Percentiles rank a stretch among this genome's conserved stretches.
Conservation (phyloP, 1,284 basidiomycete species). For the Marasmius fiardii region DNA sequence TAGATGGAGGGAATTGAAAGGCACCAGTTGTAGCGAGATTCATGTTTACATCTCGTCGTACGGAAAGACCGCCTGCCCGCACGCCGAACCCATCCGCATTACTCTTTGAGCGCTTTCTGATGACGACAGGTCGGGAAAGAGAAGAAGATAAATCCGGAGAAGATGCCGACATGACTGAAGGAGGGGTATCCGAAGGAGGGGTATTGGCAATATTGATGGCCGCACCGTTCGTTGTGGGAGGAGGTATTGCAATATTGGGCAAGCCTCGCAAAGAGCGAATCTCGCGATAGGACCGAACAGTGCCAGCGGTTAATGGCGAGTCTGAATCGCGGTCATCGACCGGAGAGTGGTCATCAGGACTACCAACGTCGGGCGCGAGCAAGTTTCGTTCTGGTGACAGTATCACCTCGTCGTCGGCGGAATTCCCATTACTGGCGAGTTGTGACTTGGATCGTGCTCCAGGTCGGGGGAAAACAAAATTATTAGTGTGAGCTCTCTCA, state of each 20-base stretch:
- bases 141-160: conserved; percentile 21
- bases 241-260: conserved; percentile 39
- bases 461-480: conserved; percentile 53
- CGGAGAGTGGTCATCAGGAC: conserved; percentile 4
- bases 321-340: conserved; percentile 9
- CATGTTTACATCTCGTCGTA: conserved; percentile 29
- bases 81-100: conserved; percentile 29
- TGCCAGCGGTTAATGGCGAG: conserved; percentile 7
- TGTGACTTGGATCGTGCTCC: conserved; percentile 29
- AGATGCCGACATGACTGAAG: conserved; percentile 17
- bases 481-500: conserved; percentile 41
- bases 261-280: conserved; percentile 35
- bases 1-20: conserved; percentile 38
- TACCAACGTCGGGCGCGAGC: background rate
- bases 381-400: conserved; percentile 5
- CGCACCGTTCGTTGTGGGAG: conserved; percentile 12
- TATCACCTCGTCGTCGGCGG: conserved; percentile 21
- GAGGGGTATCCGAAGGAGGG: conserved; percentile 4
- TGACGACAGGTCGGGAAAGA: conserved; percentile 18
- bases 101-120: conserved; percentile 43
- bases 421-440: conserved; percentile 20
- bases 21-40: conserved; percentile 39
- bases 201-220: conserved; percentile 19
- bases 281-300: conserved; percentile 29
- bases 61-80: conserved; percentile 12